Evolutionary conservation across 306 rosid genomes (phyloP).

Genomic region (Cicer arietinum): DNA sequence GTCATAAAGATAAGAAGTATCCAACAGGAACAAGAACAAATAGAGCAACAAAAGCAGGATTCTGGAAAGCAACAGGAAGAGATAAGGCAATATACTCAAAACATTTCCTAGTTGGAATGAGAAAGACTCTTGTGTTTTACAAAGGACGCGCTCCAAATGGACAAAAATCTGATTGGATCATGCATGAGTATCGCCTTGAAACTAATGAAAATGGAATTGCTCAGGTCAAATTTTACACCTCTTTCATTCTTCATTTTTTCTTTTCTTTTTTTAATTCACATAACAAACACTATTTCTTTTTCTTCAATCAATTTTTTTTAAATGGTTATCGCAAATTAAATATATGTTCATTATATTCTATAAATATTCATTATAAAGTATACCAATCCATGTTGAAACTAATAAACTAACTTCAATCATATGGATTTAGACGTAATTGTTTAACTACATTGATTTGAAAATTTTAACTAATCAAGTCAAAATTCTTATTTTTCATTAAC

Average conservation of each 20-base stretch:
- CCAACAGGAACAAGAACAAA: conserved; percentile 90
- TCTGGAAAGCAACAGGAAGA: conserved; percentile 97
- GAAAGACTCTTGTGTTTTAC: conserved; percentile 87
- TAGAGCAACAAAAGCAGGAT: conserved; percentile 93
- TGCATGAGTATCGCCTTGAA: conserved; percentile 93
- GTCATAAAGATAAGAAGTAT: conserved; percentile 89
- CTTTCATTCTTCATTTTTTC: neutral
- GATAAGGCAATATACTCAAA: conserved; percentile 80
- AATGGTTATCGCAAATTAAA: too few relatives aligned
- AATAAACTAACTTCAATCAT: too few relatives aligned
- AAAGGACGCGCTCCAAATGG: conserved; percentile 95
- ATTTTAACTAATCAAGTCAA: too few relatives aligned
- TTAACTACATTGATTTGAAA: too few relatives aligned
- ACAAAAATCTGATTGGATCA: conserved; percentile 91
- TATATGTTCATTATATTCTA: too few relatives aligned
- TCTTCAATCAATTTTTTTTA: too few relatives aligned
- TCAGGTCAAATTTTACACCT: conserved; percentile 52
- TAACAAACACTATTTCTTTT: too few relatives aligned
- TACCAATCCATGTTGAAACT: too few relatives aligned
- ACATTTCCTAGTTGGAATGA: conserved; percentile 80
- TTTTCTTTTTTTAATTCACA: neutral
- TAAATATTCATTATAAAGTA: too few relatives aligned
- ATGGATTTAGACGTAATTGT: too few relatives aligned
- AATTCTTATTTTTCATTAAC: too few relatives aligned
- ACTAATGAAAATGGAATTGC: conserved; percentile 80